Evolutionary conservation across 345 rosid species (phyloP).

Genomic region (Populus tremula): DNA sequence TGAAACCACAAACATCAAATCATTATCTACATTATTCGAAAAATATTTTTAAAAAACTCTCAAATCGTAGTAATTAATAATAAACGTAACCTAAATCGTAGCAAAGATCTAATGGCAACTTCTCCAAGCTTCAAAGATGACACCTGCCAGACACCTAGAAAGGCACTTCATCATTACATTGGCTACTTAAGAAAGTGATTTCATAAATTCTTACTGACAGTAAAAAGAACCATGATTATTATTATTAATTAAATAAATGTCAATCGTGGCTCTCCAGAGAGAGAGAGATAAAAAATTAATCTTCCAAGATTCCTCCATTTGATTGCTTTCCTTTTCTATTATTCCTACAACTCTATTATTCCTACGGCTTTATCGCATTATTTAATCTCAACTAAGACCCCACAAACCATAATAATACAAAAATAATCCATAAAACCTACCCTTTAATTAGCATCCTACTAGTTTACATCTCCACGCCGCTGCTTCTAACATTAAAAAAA

Average conservation of each 20-base stretch:
- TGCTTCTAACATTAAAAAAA: too few species aligned
- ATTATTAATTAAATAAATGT: background rate
- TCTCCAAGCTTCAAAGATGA: background rate
- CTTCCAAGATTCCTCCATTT: background rate
- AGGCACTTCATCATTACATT: background rate
- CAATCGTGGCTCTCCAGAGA: background rate
- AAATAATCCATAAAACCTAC: too few species aligned
- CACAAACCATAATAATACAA: too few species aligned
- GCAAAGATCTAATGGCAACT: background rate
- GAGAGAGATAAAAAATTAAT: background rate
- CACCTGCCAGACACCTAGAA: background rate
- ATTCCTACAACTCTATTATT: too few species aligned
- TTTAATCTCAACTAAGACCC: background rate
- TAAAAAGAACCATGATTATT: background rate
- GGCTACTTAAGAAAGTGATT: background rate
- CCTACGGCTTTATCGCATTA: background rate
- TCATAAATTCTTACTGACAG: background rate
- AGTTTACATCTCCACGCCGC: too few species aligned
- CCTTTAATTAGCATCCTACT: too few species aligned
- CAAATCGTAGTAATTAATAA: too few species aligned
- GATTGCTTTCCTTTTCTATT: background rate
- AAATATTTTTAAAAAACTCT: too few species aligned
- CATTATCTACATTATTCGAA: too few species aligned
- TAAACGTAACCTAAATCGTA: too few species aligned
- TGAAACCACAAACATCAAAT: too few species aligned